Conservation (phyloP, 371 early-diverging fungal species). For the Mortierella sp. region DNA sequence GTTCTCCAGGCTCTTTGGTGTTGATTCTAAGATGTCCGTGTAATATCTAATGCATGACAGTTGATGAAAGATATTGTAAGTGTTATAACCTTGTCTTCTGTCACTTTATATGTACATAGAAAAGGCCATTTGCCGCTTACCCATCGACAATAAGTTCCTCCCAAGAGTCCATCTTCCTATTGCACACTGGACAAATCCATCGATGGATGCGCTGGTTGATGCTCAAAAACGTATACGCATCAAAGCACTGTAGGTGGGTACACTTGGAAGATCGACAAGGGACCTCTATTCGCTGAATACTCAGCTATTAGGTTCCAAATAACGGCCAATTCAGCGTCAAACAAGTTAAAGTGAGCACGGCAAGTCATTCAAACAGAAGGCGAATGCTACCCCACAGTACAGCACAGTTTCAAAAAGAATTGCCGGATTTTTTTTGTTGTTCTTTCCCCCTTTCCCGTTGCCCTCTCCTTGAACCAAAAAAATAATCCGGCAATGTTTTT, state of each 20-base stretch:
- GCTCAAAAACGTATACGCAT: neutral
- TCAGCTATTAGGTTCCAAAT: neutral
- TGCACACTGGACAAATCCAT: neutral
- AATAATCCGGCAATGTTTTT: too few species aligned
- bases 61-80: neutral
- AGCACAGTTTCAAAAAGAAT: too few species aligned
- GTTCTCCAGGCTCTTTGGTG: neutral
- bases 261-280: slow-evolving; percentile 1
- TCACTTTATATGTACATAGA: neutral
- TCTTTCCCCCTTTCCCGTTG: too few species aligned
- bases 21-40: neutral
- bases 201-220: neutral
- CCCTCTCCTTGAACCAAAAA: too few species aligned
- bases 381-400: too few species aligned
- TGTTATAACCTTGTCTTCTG: neutral
- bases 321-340: neutral
- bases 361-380: too few species aligned
- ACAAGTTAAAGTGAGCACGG: too few species aligned
- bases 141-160: slow-evolving; percentile 3
- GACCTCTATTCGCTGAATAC: neutral
- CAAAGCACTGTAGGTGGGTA: neutral
- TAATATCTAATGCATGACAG: neutral
- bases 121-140: neutral
- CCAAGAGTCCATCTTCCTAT: slow-evolving; percentile 4
- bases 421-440: too few species aligned